Percentiles rank a stretch among this genome's conserved stretches.
Evolutionary conservation across 2,329 filamentous ascomycete species (phyloP).

Genomic region (Sclerotinia borealis): DNA sequence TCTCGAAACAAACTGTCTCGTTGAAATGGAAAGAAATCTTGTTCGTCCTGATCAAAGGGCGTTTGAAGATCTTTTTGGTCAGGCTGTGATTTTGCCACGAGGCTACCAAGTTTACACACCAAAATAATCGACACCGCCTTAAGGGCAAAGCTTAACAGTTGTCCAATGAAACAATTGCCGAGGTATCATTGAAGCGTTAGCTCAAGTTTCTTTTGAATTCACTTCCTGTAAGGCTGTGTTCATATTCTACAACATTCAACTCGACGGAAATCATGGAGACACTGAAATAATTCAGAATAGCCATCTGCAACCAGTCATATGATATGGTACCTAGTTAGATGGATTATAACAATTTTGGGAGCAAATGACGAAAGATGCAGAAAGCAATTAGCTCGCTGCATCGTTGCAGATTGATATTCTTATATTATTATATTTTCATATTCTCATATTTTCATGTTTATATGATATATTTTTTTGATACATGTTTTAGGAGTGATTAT

Average conservation of each 20-base stretch:
- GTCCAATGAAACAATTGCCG: background rate
- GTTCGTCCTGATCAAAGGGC: background rate
- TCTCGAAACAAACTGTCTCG: background rate
- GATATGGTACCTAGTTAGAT: too few species aligned
- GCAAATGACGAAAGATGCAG: too few species aligned
- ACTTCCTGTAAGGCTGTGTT: background rate
- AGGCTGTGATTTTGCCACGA: background rate
- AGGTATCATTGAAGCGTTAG: background rate
- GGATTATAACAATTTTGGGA: background rate
- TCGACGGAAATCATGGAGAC: background rate
- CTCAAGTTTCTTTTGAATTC: background rate
- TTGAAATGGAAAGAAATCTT: background rate
- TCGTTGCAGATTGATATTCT: background rate
- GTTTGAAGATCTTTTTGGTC: background rate
- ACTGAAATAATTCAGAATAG: background rate
- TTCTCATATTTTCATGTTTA: background rate
- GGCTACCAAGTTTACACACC: background rate
- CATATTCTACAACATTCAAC: background rate
- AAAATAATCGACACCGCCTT: background rate
- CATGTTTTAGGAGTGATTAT: constrained; percentile 3
- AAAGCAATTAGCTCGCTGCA: background rate
- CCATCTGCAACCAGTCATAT: background rate
- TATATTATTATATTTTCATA: too few species aligned
- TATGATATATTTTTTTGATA: background rate
- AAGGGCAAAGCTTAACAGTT: background rate